Evolutionary conservation across 2,329 filamentous ascomycete genomes (phyloP).

Genomic region (Phialemoniopsis sp.): DNA sequence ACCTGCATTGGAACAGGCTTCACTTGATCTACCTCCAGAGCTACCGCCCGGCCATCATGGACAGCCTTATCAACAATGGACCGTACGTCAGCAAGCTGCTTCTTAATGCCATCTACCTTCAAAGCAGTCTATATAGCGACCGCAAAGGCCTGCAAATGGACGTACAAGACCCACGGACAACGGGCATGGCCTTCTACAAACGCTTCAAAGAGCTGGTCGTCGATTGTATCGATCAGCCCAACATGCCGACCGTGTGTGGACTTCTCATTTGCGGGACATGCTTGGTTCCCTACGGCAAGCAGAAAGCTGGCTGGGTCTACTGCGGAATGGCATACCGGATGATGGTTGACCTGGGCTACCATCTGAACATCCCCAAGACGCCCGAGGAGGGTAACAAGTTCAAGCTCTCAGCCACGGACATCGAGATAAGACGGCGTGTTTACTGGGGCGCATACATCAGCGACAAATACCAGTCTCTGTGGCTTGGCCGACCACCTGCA

Average conservation of each 20-base stretch:
- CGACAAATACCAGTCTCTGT: slow-evolving; percentile 22
- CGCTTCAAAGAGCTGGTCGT: slow-evolving; percentile 27
- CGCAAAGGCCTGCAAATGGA: slow-evolving; percentile 24
- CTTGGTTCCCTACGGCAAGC: slow-evolving; percentile 22
- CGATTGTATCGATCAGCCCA: slow-evolving; percentile 24
- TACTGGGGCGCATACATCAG: slow-evolving; percentile 26
- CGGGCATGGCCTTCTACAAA: slow-evolving; percentile 28
- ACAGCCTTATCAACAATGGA: slow-evolving; percentile 25
- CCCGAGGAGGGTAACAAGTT: slow-evolving; percentile 21
- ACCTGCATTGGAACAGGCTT: slow-evolving; percentile 29
- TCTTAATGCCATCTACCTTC: slow-evolving; percentile 33
- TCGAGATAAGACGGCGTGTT: slow-evolving; percentile 19
- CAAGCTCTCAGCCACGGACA: slow-evolving; percentile 6
- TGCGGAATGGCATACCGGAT: slow-evolving; percentile 30
- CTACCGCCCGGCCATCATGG: slow-evolving; percentile 31
- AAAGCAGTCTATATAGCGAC: slow-evolving; percentile 30
- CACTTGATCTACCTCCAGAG: slow-evolving; percentile 29
- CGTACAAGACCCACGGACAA: slow-evolving; percentile 23
- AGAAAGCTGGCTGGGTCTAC: slow-evolving; percentile 26
- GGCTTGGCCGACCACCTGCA: slow-evolving; percentile 23
- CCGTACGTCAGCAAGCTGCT: slow-evolving; percentile 29
- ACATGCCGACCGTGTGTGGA: slow-evolving; percentile 29
- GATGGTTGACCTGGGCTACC: slow-evolving; percentile 30
- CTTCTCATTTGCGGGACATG: slow-evolving; percentile 24
- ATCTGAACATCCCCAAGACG: slow-evolving; percentile 13